These are phyloP conservation scores for Ochromonas danica DNA, from an alignment of 108 stramenopile species.

Conservation along the genomic window DNA sequence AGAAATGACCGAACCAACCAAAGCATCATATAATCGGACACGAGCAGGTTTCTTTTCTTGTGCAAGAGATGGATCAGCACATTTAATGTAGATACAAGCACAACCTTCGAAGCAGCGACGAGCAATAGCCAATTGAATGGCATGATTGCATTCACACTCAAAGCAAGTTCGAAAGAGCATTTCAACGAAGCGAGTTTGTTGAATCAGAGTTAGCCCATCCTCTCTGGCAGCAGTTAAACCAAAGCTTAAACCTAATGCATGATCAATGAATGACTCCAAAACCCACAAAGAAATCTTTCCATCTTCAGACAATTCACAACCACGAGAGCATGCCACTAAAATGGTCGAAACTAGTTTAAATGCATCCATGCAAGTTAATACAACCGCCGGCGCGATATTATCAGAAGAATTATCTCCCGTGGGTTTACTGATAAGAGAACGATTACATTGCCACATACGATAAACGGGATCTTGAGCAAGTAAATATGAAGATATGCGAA, in stretches of 20 bases:
- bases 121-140: too few relatives aligned
- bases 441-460: neutral
- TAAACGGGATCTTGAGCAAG: neutral
- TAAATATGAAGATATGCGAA: neutral
- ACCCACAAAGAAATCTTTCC: neutral
- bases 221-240: neutral
- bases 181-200: too few relatives aligned
- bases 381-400: too few relatives aligned
- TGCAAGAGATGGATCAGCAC: neutral
- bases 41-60: neutral
- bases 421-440: too few relatives aligned
- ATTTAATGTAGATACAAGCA: neutral
- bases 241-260: neutral
- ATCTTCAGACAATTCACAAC: neutral
- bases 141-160: too few relatives aligned
- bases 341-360: too few relatives aligned
- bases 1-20: neutral
- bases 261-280: neutral
- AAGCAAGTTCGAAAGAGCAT: too few relatives aligned
- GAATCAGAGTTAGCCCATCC: neutral
- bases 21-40: neutral
- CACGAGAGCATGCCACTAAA: too few relatives aligned
- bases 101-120: neutral
- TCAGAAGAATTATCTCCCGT: too few relatives aligned
- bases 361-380: too few relatives aligned